Percentiles rank a stretch among this genome's conserved stretches.
Conservation (phyloP, 2,329 filamentous ascomycete species). For the Aspergillus fischeri region DNA sequence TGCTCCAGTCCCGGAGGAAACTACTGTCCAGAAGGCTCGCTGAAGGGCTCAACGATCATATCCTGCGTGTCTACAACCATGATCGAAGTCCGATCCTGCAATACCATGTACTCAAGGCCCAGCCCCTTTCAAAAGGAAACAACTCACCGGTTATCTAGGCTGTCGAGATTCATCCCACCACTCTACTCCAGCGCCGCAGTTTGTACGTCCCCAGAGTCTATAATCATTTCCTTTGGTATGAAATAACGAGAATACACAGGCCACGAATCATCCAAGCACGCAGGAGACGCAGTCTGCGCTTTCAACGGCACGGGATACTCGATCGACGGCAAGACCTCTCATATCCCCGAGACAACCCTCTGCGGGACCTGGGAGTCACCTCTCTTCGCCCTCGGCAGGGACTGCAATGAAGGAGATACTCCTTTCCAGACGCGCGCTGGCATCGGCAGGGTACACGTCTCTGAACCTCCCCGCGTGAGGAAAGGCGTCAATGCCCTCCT, state of each 20-base stretch:
- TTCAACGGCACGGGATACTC: constrained; percentile 24
- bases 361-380: constrained; percentile 1
- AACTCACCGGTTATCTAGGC: constrained; percentile 3
- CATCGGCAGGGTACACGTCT: not conserved
- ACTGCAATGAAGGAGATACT: not conserved
- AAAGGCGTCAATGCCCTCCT: not conserved
- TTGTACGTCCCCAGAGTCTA: constrained; percentile 9
- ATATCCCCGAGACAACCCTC: constrained; percentile 13
- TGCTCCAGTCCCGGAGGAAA: constrained; percentile 14
- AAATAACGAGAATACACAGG: constrained; percentile 6
- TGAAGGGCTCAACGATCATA: constrained; percentile 12
- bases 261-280: constrained; percentile 8
- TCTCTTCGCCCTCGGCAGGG: not conserved
- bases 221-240: not conserved
- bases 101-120: constrained; percentile 11
- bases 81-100: constrained; percentile 15
- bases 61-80: constrained; percentile 10
- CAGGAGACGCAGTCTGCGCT: constrained; percentile 22
- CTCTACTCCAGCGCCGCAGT: constrained; percentile 11
- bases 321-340: not conserved
- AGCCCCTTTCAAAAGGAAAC: not conserved
- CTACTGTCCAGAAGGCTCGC: constrained; percentile 17
- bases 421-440: not conserved
- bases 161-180: constrained; percentile 11
- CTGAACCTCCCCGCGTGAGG: not conserved